phyloP scores from a whole-genome alignment of 2,329 filamentous ascomycete species.

The Xylariaceae sp. region DNA sequence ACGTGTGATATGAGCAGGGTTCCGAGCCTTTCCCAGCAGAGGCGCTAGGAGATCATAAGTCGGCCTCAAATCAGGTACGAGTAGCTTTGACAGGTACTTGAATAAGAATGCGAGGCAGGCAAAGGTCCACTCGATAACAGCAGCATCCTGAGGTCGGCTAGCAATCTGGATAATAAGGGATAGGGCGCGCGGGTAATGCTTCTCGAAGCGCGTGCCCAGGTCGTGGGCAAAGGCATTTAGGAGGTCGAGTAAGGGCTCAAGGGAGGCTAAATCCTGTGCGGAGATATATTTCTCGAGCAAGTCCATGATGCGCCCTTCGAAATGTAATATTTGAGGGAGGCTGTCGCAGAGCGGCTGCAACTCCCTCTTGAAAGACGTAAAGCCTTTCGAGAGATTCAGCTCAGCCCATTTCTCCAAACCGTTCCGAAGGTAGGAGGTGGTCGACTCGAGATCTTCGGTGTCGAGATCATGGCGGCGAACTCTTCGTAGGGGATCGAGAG shows the following conservation, averaged over 20 bases:
- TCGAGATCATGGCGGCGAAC: conserved; percentile 81
- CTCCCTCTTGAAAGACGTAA: conserved; percentile 69
- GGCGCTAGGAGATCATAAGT: conserved; percentile 79
- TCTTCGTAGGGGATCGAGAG: conserved; percentile 83
- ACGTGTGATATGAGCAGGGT: conserved; percentile 80
- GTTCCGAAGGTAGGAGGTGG: conserved; percentile 81
- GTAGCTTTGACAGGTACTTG: conserved; percentile 86
- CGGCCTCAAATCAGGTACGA: conserved; percentile 79
- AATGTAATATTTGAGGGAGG: conserved; percentile 85
- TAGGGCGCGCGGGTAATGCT: conserved; percentile 73
- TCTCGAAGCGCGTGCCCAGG: conserved; percentile 79
- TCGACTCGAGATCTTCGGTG: conserved; percentile 66
- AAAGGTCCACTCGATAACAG: conserved; percentile 98
- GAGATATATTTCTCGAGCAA: conserved; percentile 70
- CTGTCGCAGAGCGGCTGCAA: conserved; percentile 78
- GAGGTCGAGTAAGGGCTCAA: conserved; percentile 85
- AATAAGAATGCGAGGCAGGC: conserved; percentile 90
- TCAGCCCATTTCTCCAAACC: conserved; percentile 86
- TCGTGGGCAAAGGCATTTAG: conserved; percentile 93
- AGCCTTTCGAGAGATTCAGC: conserved; percentile 79
- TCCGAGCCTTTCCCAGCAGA: conserved; percentile 73
- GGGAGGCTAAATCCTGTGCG: conserved; percentile 67
- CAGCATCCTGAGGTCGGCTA: conserved; percentile 67
- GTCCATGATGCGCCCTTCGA: conserved; percentile 79
- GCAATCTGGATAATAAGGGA: conserved; percentile 72